Percentiles rank a stretch among this genome's conserved stretches.
Conservation (phyloP, 139 green algal species). For the Coelastrella sp. region DNA sequence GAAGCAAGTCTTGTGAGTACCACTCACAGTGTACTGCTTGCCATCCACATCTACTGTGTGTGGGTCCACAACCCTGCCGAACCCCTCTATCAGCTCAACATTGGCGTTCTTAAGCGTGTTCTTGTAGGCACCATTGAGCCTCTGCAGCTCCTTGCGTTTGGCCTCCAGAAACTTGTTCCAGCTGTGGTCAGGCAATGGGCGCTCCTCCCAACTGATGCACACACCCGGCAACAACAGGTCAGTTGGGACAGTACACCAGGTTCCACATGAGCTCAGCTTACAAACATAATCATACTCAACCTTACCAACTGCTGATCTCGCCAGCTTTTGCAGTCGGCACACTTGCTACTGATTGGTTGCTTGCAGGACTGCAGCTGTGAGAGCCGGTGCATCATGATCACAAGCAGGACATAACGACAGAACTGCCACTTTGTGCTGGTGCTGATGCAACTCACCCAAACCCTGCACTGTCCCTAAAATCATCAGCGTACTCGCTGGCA, state of each 20-base stretch:
- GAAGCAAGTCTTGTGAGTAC: not conserved
- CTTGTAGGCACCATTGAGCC: constrained; percentile 94
- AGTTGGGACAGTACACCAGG: not conserved
- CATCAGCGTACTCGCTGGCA: constrained; percentile 84
- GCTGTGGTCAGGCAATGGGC: constrained; percentile 50
- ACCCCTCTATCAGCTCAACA: constrained; percentile 84
- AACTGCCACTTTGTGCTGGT: not conserved
- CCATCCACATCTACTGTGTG: constrained; percentile 86
- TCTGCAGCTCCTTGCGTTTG: constrained; percentile 93
- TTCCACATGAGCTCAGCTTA: not conserved
- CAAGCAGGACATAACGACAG: not conserved
- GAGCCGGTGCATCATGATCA: no score
- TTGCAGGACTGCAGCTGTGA: no score
- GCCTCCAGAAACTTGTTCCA: constrained; percentile 75
- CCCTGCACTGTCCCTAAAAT: constrained; percentile 86
- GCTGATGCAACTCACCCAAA: constrained; percentile 77
- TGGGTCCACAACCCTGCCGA: constrained; percentile 81
- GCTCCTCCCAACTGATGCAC: constrained; percentile 57
- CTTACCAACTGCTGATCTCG: no score
- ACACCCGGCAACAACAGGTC: not conserved
- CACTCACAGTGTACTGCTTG: constrained; percentile 49
- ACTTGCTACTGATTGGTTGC: not conserved
- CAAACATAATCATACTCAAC: no score
- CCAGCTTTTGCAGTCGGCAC: no score
- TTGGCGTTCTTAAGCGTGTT: constrained; percentile 83